phyloP scores from a whole-genome alignment of 176 grass and related monocot species.

The Pontederia paniculata region DNA sequence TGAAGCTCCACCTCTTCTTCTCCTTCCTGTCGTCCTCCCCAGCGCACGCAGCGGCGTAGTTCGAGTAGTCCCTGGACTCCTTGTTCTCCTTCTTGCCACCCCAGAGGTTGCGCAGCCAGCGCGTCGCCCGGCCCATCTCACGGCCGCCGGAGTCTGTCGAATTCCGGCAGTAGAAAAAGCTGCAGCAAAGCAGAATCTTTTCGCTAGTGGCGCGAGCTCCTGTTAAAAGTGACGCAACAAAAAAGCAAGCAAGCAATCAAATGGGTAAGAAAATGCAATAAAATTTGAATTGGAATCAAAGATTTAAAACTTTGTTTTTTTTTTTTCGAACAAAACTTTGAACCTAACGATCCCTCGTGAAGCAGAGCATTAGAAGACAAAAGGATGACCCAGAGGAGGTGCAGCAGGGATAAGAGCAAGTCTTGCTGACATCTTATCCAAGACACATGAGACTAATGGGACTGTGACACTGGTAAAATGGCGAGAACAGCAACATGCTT shows the following conservation, averaged over 20 bases:
- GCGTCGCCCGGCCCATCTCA: conserved; percentile 46
- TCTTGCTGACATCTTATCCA: not conserved
- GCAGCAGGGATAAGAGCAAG: conserved; percentile 4
- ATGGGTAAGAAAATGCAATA: not conserved
- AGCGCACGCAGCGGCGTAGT: not conserved
- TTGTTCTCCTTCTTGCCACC: conserved; percentile 36
- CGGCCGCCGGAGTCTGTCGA: not conserved
- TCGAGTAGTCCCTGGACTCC: conserved; percentile 14
- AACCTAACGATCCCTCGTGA: not conserved
- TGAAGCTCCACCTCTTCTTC: conserved; percentile 77
- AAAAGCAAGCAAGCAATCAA: not conserved
- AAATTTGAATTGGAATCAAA: conserved; percentile 1
- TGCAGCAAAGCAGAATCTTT: not conserved
- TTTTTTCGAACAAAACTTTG: conserved; percentile 5
- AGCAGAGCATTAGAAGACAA: conserved; percentile 12
- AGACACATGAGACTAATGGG: not conserved
- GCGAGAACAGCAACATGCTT: not conserved
- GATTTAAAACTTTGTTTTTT: too few relatives aligned
- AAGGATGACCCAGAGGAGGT: not conserved
- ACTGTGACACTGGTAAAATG: not conserved
- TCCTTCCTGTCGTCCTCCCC: conserved; percentile 25
- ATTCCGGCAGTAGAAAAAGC: not conserved
- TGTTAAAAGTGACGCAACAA: not conserved
- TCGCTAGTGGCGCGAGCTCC: too few relatives aligned
- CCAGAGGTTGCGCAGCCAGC: conserved; percentile 62